phyloP scores from a whole-genome alignment of 1,284 basidiomycete species.

The Rhodotorula sp. region DNA sequence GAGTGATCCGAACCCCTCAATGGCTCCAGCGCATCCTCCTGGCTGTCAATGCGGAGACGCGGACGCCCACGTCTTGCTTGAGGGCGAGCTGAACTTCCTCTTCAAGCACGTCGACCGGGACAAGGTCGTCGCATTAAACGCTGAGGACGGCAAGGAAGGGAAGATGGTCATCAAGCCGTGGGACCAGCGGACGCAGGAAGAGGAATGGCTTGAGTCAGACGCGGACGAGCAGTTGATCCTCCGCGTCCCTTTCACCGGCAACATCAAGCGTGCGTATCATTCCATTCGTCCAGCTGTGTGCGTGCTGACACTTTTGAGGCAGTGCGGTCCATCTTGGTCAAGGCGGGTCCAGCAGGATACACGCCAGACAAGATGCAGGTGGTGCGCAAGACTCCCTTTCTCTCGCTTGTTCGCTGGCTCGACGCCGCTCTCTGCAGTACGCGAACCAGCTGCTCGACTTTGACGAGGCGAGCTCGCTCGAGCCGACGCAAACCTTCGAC shows the following conservation, averaged over 20 bases:
- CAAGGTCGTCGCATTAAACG: constrained; percentile 43
- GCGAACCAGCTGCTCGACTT: constrained; percentile 44
- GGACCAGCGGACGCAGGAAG: constrained; percentile 42
- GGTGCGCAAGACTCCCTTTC: constrained; percentile 1
- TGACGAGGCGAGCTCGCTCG: constrained; percentile 39
- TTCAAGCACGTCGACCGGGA: constrained; percentile 40
- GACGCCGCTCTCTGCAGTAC: constrained; percentile 12
- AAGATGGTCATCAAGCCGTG: constrained; percentile 42
- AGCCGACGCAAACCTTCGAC: constrained; percentile 43
- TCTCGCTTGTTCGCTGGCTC: background rate
- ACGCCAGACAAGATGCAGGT: constrained; percentile 41
- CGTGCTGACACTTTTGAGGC: background rate
- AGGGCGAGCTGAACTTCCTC: constrained; percentile 32
- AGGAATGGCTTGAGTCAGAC: constrained; percentile 39
- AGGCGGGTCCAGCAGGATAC: constrained; percentile 39
- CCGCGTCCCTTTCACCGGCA: constrained; percentile 44
- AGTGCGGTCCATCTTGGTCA: constrained; percentile 44
- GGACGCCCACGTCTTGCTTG: constrained; percentile 32
- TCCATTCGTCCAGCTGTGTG: background rate
- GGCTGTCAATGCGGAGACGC: constrained; percentile 36
- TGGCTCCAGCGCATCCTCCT: constrained; percentile 26
- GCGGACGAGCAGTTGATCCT: constrained; percentile 44
- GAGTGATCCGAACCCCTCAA: background rate
- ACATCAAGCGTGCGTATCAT: constrained; percentile 37
- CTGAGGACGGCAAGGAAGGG: constrained; percentile 25